Percentiles rank a stretch among this genome's conserved stretches.
These are phyloP conservation scores for Chaetomiaceae sp. DNA, from an alignment of 2,329 filamentous ascomycete species.

Conservation along the genomic window DNA sequence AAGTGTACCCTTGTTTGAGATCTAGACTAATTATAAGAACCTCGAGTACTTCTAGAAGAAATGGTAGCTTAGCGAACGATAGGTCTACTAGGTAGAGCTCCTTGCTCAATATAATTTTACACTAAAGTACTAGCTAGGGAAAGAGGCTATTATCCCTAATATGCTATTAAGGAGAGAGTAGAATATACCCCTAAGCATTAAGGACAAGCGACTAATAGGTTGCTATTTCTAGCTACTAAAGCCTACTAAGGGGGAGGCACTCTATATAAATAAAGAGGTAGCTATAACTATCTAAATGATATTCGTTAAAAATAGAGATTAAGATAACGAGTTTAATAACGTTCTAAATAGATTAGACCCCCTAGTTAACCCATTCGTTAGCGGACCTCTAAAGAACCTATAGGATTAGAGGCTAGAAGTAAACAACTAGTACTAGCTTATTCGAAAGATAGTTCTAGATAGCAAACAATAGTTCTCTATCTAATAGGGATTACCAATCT, in stretches of 20 bases:
- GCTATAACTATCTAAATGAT: no score
- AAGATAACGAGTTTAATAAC: no score
- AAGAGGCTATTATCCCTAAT: no score
- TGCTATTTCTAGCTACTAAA: no score
- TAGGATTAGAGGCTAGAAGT: slow-evolving; percentile 2
- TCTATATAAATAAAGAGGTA: no score
- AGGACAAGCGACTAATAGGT: not conserved
- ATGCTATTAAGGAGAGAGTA: not conserved
- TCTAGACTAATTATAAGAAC: slow-evolving; percentile 1
- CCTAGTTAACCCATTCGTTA: not conserved
- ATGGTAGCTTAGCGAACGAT: not conserved
- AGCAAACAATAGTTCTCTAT: not conserved
- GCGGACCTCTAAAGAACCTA: not conserved
- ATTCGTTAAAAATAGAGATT: no score
- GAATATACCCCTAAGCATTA: not conserved
- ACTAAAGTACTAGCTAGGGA: not conserved
- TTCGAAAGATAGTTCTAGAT: not conserved
- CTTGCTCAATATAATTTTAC: not conserved
- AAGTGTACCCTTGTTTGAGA: not conserved
- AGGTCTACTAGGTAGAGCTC: not conserved
- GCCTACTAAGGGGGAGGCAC: no score
- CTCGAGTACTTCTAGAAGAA: slow-evolving; percentile 3
- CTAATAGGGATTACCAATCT: no score
- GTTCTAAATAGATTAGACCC: slow-evolving; percentile 5
- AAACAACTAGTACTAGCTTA: slow-evolving; percentile 7